Percentiles rank a stretch among this genome's conserved stretches.
Conservation (phyloP, 345 rosid species). For the Rhodomyrtus tomentosa region DNA sequence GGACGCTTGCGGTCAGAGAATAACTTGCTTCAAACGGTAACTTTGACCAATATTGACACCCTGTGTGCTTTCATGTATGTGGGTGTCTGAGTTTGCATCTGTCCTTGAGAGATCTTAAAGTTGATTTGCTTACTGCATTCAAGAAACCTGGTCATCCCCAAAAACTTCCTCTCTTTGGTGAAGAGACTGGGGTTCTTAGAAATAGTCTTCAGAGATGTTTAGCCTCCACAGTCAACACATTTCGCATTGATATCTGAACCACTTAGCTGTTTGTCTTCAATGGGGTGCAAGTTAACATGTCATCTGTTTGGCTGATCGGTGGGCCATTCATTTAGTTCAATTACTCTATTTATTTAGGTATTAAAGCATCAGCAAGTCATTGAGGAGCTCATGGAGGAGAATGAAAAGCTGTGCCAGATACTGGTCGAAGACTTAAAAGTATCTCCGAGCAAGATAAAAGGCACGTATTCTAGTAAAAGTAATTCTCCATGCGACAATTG, state of each 20-base stretch:
- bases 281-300: not conserved
- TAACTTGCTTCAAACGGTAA: conserved; percentile 82
- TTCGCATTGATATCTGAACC: not conserved
- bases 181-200: not conserved
- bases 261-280: not conserved
- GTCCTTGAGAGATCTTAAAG: not conserved
- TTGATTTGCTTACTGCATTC: not conserved
- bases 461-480: conserved; percentile 20
- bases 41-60: not conserved
- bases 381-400: conserved; percentile 71
- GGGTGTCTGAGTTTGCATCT: not conserved
- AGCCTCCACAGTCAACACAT: not conserved
- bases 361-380: conserved; percentile 74
- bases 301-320: not conserved
- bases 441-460: conserved; percentile 53
- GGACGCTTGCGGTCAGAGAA: conserved; percentile 56
- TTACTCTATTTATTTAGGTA: conserved; percentile 24
- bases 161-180: not conserved
- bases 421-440: conserved; percentile 72
- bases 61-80: not conserved
- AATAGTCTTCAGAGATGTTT: not conserved
- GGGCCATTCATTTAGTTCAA: not conserved
- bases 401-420: conserved; percentile 59
- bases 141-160: not conserved
- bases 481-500: conserved; percentile 52